phyloP scores from a whole-genome alignment of 139 green algal genomes.

The Pseudopediastrum boryanum region DNA sequence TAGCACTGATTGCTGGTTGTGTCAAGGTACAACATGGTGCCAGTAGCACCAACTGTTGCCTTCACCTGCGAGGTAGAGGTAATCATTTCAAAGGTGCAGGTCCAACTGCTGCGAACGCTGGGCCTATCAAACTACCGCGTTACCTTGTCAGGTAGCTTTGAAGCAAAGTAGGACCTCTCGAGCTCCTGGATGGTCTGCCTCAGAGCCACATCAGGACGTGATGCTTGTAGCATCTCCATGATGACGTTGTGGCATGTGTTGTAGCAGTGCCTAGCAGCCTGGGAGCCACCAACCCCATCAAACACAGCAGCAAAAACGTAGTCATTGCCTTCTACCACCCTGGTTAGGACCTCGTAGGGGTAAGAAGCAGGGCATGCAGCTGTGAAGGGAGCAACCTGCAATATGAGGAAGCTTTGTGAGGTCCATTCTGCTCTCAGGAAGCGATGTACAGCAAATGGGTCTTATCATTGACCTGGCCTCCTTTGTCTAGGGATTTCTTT shows the following conservation, averaged over 20 bases:
- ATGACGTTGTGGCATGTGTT: constrained; percentile 18
- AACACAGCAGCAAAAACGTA: constrained; percentile 30
- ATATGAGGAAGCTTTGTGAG: no score
- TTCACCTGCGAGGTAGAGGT: constrained; percentile 19
- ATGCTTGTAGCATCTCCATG: background rate
- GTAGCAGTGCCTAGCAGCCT: constrained; percentile 27
- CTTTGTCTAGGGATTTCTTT: no score
- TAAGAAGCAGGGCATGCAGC: constrained; percentile 23
- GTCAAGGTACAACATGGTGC: constrained; percentile 33
- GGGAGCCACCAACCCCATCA: constrained; percentile 24
- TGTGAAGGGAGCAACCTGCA: constrained; percentile 34
- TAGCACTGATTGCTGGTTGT: constrained; percentile 4
- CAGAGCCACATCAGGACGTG: background rate
- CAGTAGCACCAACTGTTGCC: constrained; percentile 28
- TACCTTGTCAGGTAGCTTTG: constrained; percentile 27
- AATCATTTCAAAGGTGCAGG: background rate
- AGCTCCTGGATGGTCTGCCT: background rate
- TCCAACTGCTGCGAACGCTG: no score
- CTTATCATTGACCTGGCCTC: no score
- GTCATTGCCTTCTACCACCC: constrained; percentile 20
- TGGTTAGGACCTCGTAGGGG: constrained; percentile 17
- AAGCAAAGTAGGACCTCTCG: constrained; percentile 15
- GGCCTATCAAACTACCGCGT: no score
- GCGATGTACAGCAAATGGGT: no score
- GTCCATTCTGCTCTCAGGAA: no score